These are phyloP conservation scores for Trichoderma asperelloides DNA, from an alignment of 495 filamentous ascomycete genomes.

Conservation along the genomic window DNA sequence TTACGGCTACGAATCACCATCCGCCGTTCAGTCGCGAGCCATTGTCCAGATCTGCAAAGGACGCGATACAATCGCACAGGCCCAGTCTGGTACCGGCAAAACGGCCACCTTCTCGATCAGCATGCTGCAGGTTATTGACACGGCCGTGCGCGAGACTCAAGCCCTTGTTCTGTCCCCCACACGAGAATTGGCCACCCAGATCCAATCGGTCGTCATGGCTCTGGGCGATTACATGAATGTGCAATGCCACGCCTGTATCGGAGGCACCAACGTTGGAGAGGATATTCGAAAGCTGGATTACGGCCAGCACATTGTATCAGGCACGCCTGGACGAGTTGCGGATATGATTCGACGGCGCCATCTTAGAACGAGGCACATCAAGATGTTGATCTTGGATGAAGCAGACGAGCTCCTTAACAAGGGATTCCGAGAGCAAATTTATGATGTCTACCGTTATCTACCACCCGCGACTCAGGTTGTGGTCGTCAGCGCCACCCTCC, in stretches of 20 bases:
- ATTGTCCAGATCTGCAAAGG: conserved; percentile 99
- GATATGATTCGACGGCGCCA: conserved; percentile 98
- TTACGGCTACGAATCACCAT: conserved; percentile 96
- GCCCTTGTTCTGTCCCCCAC: conserved; percentile 93
- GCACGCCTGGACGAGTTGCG: conserved; percentile 93
- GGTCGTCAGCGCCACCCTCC: conserved; percentile 93
- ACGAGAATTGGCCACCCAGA: conserved; percentile 95
- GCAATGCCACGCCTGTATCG: conserved; percentile 98
- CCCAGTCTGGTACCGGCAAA: conserved; percentile 99
- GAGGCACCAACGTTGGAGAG: conserved; percentile 94
- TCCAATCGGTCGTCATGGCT: conserved; percentile 97
- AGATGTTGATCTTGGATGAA: conserved; percentile 99
- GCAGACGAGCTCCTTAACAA: conserved; percentile 96
- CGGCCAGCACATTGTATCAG: conserved; percentile 92
- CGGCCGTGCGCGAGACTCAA: conserved; percentile 87
- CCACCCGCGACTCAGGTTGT: conserved; percentile 97
- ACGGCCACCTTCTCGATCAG: conserved; percentile 99
- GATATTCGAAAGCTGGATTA: conserved; percentile 95
- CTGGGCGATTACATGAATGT: conserved; percentile 99
- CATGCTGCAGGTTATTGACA: conserved; percentile 95
- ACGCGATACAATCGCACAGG: conserved; percentile 95
- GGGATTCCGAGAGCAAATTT: conserved; percentile 99
- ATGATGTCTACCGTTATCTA: conserved; percentile 98
- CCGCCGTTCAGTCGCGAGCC: conserved; percentile 91
- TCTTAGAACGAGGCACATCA: conserved; percentile 90